phyloP scores from a whole-genome alignment of 2,329 filamentous ascomycete genomes.

The Ilyonectria mors-panacis region DNA sequence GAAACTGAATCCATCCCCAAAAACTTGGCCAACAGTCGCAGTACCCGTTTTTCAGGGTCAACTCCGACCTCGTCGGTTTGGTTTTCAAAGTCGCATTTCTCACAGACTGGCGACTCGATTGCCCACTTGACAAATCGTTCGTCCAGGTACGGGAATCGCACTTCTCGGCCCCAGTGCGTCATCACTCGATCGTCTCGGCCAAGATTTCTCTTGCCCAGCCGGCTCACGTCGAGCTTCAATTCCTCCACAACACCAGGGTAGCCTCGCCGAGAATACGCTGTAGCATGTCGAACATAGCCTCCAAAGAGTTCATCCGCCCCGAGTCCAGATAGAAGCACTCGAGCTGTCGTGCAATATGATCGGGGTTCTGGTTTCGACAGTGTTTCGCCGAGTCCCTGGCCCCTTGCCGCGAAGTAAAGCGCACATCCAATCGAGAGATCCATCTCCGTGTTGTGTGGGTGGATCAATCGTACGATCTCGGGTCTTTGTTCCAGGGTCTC shows the following conservation, averaged over 20 bases:
- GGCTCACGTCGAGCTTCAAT: constrained; percentile 85
- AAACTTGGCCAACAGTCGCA: constrained; percentile 82
- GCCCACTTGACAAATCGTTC: constrained; percentile 89
- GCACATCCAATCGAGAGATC: constrained; percentile 94
- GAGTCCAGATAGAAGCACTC: constrained; percentile 90
- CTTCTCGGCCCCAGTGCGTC: constrained; percentile 90
- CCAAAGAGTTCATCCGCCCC: constrained; percentile 98
- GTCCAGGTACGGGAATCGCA: constrained; percentile 91
- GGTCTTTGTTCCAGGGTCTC: constrained; percentile 79
- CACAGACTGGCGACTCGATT: constrained; percentile 79
- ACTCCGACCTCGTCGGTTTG: constrained; percentile 57
- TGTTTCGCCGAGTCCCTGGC: constrained; percentile 67
- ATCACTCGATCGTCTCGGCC: constrained; percentile 94
- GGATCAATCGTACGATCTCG: constrained; percentile 82
- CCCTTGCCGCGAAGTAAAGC: constrained; percentile 94
- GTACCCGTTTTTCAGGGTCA: constrained; percentile 85
- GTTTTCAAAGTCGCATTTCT: constrained; percentile 90
- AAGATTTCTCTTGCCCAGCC: constrained; percentile 93
- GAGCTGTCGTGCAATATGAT: constrained; percentile 78
- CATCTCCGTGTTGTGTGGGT: constrained; percentile 98
- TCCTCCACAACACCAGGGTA: constrained; percentile 84
- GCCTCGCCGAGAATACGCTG: constrained; percentile 79
- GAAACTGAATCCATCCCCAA: constrained; percentile 81
- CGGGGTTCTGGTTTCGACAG: constrained; percentile 43
- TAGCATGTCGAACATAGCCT: constrained; percentile 88